These are phyloP conservation scores for Ophiocordyceps australis DNA, from an alignment of 2,329 filamentous ascomycete species.

Conservation along the genomic window DNA sequence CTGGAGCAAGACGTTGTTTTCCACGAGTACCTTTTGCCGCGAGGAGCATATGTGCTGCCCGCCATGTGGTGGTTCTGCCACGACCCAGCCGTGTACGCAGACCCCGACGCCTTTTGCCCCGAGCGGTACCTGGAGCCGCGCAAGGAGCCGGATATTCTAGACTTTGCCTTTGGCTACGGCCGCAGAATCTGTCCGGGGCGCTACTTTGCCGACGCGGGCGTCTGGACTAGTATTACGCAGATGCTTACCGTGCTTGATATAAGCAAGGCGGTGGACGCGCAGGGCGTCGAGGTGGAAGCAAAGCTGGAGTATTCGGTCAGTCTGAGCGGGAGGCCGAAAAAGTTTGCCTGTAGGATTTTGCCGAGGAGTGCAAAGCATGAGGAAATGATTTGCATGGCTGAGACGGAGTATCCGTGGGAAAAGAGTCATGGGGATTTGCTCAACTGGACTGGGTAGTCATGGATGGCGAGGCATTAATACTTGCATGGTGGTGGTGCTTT, in stretches of 20 bases:
- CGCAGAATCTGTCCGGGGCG: constrained; percentile 16
- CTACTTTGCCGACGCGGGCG: constrained; percentile 10
- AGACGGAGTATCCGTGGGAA: constrained; percentile 2
- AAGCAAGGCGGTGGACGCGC: constrained; percentile 6
- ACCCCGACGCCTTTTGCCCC: constrained; percentile 14
- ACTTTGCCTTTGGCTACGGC: constrained; percentile 15
- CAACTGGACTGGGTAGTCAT: no score
- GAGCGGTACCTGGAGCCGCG: constrained; percentile 11
- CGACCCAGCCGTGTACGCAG: constrained; percentile 46
- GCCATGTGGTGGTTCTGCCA: constrained; percentile 27
- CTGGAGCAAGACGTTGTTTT: constrained; percentile 11
- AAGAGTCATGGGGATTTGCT: constrained; percentile 3
- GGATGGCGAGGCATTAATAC: no score
- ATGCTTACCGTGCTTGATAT: constrained; percentile 17
- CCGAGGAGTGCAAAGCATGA: neutral
- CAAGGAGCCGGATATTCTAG: constrained; percentile 10
- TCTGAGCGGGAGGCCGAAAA: neutral
- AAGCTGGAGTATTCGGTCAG: constrained; percentile 1
- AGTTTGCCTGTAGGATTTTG: neutral
- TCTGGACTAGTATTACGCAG: constrained; percentile 18
- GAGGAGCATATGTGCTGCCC: constrained; percentile 8
- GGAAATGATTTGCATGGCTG: neutral
- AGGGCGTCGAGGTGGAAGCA: constrained; percentile 15
- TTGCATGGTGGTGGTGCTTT: no score
- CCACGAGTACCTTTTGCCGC: constrained; percentile 9